These are phyloP conservation scores for Fusarium clavum DNA, from an alignment of 2,329 filamentous ascomycete genomes.

Conservation along the genomic window DNA sequence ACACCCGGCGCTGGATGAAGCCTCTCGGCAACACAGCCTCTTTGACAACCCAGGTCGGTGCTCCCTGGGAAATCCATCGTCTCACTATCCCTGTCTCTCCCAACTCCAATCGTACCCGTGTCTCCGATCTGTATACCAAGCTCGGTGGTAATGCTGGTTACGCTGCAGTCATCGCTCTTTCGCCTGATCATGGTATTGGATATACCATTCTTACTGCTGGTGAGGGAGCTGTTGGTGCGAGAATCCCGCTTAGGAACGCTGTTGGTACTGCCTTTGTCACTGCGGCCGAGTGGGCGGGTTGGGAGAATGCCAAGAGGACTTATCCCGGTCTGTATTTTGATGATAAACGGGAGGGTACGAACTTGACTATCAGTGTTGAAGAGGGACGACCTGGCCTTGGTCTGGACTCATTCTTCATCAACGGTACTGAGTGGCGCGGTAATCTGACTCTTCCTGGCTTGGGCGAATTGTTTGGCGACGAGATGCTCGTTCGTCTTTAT, in stretches of 20 bases:
- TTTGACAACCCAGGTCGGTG: slow-evolving; percentile 33
- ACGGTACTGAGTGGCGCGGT: background rate
- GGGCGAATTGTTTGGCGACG: background rate
- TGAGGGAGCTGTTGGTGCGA: slow-evolving; percentile 22
- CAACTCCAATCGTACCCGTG: slow-evolving; percentile 30
- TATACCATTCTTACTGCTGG: slow-evolving; percentile 47
- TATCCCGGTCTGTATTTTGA: slow-evolving; percentile 35
- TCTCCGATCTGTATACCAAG: slow-evolving; percentile 37
- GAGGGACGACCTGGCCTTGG: slow-evolving; percentile 27
- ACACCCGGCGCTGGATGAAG: slow-evolving; percentile 37
- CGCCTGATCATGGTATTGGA: slow-evolving; percentile 36
- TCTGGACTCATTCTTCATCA: slow-evolving; percentile 1
- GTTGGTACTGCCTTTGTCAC: slow-evolving; percentile 36
- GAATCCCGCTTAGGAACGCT: slow-evolving; percentile 29
- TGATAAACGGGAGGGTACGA: slow-evolving; percentile 9
- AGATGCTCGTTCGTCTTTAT: background rate
- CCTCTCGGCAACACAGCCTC: slow-evolving; percentile 35
- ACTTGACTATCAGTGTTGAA: slow-evolving; percentile 34
- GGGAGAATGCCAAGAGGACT: slow-evolving; percentile 32
- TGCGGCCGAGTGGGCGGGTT: slow-evolving; percentile 35
- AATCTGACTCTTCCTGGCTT: background rate
- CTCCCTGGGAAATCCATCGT: slow-evolving; percentile 40
- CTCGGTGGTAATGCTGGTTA: slow-evolving; percentile 27
- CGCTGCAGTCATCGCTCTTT: slow-evolving; percentile 17
- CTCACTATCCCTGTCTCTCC: slow-evolving; percentile 39